Percentiles rank a stretch among this genome's conserved stretches.
Evolutionary conservation across 306 rosid species (phyloP).

Genomic region (Fragaria iinumae): DNA sequence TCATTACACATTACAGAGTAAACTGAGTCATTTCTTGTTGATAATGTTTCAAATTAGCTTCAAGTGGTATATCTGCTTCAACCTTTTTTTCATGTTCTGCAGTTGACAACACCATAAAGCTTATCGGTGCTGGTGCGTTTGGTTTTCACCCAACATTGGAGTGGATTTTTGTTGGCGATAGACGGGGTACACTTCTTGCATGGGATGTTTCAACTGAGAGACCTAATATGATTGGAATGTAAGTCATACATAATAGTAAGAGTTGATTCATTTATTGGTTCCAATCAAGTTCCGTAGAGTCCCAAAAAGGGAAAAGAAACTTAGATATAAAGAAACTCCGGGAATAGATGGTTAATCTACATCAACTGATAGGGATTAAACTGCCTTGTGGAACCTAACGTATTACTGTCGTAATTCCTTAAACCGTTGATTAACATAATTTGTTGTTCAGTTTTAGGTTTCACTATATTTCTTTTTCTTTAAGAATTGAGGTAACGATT

Average conservation of each 20-base stretch:
- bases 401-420: background rate
- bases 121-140: conserved; percentile 91
- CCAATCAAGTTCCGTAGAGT: conserved; percentile 7
- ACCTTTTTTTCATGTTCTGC: conserved; percentile 30
- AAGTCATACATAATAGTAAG: conserved; percentile 45
- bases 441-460: background rate
- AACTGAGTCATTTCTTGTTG: conserved; percentile 44
- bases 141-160: conserved; percentile 98
- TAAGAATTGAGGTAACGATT: background rate
- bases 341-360: background rate
- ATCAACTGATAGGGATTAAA: background rate
- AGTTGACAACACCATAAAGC: conserved; percentile 94
- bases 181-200: conserved; percentile 90
- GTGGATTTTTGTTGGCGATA: conserved; percentile 98
- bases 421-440: background rate
- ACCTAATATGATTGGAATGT: conserved; percentile 98
- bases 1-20: conserved; percentile 90
- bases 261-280: background rate
- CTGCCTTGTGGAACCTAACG: background rate
- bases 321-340: background rate
- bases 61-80: conserved; percentile 10
- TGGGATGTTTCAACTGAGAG: conserved; percentile 98
- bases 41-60: conserved; percentile 19
- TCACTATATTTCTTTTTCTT: background rate
- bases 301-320: background rate